Base-by-base conservation (phyloP, 352 stramenopile species). In the Thalassiosira livingstoniorum region DNA sequence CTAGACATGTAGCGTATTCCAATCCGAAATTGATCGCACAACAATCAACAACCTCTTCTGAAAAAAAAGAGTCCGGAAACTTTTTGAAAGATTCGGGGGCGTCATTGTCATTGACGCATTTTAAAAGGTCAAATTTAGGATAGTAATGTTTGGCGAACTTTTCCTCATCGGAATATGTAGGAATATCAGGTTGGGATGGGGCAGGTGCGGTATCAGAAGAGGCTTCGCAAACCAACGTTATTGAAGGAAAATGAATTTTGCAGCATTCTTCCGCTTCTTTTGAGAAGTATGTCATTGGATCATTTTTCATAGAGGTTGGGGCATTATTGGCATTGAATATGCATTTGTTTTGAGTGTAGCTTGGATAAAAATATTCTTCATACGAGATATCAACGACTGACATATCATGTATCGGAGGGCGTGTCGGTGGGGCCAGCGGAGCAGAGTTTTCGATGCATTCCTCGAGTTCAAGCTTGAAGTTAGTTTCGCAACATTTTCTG, bases 51-150 rank as follows among this genome's bases (percentile, higher is more conserved):
- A 61, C 27, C 13, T 29, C 43, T 10, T 47, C 7, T n/a, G 27
- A 78, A 34, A 78, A 78, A 31, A 69, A 78, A 15, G 5, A n/a
- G n/a, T 60, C 55, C 7, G 55, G 53, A 39, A 3, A 34, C 1
- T 78, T 39, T 18, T 34, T 61, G 34, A 69, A 70, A 29, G 68
- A 78, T 13, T 23, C 3, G 1, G 69, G 69, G 1, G 51, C 69
- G 5, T 67, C 57, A 31, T 62, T 69, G 4, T 60, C 60, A 31
- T 45, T 61, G 2, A 62, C 2, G 34, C 69, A 78, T 27, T 32
- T 18, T 2, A 62, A 34, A 29, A 25, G 15, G 4, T 57, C 11
- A n/a, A 78, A 61, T 13, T 5, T 13, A 11, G 69, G 55, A 51
- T 32, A 68, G 55, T 51, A 78, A 34, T 69, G 51, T 47, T 70